Evolutionary conservation across 768 basidiomycete genomes (phyloP).

Genomic region (Gloeopeniophorella convolvens): DNA sequence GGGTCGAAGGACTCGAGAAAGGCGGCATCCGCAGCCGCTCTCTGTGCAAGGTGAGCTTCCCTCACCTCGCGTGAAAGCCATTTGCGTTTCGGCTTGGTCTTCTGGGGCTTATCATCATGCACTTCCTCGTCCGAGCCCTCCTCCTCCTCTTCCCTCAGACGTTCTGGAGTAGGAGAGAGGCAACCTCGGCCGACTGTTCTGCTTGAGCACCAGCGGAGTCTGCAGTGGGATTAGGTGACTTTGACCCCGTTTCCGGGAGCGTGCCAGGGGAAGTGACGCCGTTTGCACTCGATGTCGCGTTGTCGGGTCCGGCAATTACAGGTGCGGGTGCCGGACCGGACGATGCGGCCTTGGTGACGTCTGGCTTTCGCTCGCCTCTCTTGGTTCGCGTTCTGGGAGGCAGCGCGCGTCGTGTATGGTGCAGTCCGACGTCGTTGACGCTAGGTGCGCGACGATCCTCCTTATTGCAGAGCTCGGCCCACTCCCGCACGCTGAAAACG

Average conservation of each 20-base stretch:
- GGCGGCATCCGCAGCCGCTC: slow-evolving; percentile 35
- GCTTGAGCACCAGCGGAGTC: not conserved
- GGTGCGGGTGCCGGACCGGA: slow-evolving; percentile 11
- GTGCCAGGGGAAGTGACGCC: not conserved
- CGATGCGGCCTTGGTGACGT: slow-evolving; percentile 39
- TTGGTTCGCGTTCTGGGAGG: slow-evolving; percentile 33
- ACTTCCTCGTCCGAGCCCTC: slow-evolving; percentile 15
- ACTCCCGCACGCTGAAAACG: slow-evolving; percentile 80
- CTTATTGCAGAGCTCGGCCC: slow-evolving; percentile 69
- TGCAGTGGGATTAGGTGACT: not conserved
- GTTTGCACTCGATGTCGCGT: not conserved
- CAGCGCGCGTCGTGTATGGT: slow-evolving; percentile 34
- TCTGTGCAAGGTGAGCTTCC: slow-evolving; percentile 44
- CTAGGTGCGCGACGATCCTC: slow-evolving; percentile 71
- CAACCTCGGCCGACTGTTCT: not conserved
- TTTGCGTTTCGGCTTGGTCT: slow-evolving; percentile 36
- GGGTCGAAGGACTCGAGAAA: slow-evolving; percentile 75
- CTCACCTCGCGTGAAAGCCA: slow-evolving; percentile 34
- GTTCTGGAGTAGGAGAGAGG: slow-evolving; percentile 16
- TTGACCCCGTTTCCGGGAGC: slow-evolving; percentile 1
- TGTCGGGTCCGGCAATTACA: not conserved
- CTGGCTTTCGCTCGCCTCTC: slow-evolving; percentile 38
- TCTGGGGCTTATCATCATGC: slow-evolving; percentile 31
- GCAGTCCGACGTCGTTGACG: slow-evolving; percentile 56
- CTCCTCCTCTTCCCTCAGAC: slow-evolving; percentile 20